Percentiles rank a stretch among this genome's conserved stretches.
Conservation (phyloP, 2,329 filamentous ascomycete species). For the Fusarium sp. region DNA sequence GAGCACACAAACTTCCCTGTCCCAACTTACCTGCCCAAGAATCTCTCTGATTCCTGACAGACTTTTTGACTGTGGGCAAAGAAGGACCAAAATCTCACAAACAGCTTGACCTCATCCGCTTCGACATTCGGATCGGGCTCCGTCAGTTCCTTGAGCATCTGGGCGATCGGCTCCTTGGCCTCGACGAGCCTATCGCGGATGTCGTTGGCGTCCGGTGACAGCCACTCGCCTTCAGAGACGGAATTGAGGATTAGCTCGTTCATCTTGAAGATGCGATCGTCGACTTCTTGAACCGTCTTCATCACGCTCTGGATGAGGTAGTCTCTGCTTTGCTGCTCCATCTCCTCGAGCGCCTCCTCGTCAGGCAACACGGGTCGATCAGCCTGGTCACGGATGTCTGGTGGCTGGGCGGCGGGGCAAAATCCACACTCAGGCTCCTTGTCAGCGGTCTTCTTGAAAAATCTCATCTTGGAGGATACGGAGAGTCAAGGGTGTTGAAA, state of each 20-base stretch:
- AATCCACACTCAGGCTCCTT: not conserved
- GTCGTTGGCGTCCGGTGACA: not conserved
- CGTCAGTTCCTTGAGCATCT: not conserved
- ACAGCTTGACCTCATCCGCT: not conserved
- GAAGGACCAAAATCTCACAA: not conserved
- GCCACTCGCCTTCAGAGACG: not conserved
- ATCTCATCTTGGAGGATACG: not conserved
- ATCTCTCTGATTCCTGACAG: not conserved
- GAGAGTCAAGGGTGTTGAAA: not conserved
- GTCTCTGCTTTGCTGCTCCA: not conserved
- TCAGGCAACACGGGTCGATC: not conserved
- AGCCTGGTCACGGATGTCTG: not conserved
- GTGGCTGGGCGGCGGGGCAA: not conserved
- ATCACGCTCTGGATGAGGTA: not conserved
- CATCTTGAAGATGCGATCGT: not conserved
- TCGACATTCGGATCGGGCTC: not conserved
- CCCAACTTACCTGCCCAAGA: not conserved
- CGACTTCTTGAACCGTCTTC: not conserved
- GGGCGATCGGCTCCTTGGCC: not conserved
- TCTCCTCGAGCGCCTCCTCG: not conserved
- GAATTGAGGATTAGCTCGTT: not conserved
- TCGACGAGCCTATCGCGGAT: not conserved
- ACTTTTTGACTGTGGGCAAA: not conserved
- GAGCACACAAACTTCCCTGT: not conserved
- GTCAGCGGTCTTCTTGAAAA: not conserved